Base-by-base conservation (phyloP, 1,284 basidiomycete genomes). In the Cystobasidium slooffiae region DNA sequence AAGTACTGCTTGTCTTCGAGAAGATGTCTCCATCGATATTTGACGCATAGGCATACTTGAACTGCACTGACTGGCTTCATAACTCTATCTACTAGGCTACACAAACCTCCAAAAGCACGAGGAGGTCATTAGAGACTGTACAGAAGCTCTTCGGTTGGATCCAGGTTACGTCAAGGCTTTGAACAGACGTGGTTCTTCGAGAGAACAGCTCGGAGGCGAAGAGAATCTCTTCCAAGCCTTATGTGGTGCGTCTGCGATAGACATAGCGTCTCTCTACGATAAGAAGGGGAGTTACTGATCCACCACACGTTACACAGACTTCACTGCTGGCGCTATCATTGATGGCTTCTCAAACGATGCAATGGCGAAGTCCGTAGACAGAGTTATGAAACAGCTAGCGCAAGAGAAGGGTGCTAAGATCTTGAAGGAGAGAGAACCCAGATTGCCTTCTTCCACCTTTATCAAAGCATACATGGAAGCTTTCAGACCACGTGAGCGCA, bases 401-500 rank as follows among this genome's bases (percentile, higher is more conserved):
- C 84, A 86, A 0, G 84, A 88, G 80, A 90, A 91, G 81, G 91
- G 92, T 0, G 76, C 79, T 14, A 79, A 78, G 68, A 77, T 78
- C 22, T 72, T 80, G 24, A 74, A 77, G 75, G 78, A 90, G 88
- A 90, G 96, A 55, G 91, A 92, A 84, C 91, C 89, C 7, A 88
- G 90, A 76, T 86, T 98, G 51, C 96, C 95, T 20, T 94, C 93
- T 31, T 88, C 89, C 77, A 96, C 93, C 1, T 98, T 99, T 83
- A 92, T 97, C 78, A 91, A 91, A 14, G 93, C 95, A 1, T 99
- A 99, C 86, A 93, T 99, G 81, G 91, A 94, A 76, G 96, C 97
- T 10, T 99, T 99, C 91, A 89, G 96, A 24, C 53, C 46, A 39
- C 66, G 72, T 68, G 24, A 20, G 58, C 39, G 31, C 12, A 75